These are phyloP conservation scores for Elsinoe arachidis DNA, from an alignment of 2,329 filamentous ascomycete genomes.

Conservation along the genomic window DNA sequence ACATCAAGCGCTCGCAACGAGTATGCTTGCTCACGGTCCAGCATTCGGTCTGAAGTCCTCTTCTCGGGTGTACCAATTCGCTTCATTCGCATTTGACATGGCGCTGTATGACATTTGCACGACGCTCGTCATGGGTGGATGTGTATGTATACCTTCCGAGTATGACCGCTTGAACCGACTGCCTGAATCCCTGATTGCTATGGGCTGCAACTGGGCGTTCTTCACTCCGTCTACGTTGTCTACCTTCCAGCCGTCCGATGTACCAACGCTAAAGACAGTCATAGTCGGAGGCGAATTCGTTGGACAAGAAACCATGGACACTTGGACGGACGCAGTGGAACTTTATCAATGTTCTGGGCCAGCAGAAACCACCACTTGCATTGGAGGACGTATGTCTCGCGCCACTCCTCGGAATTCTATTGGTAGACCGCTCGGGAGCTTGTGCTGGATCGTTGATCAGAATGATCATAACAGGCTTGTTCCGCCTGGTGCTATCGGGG, in stretches of 20 bases:
- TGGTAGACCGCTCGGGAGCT: neutral
- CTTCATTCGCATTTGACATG: slow-evolving; percentile 10
- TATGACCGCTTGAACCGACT: neutral
- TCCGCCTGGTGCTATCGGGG: neutral
- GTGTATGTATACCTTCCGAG: slow-evolving; percentile 9
- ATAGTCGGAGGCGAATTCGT: neutral
- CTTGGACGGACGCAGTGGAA: neutral
- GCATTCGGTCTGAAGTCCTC: neutral
- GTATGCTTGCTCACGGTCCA: slow-evolving; percentile 1
- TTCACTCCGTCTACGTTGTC: neutral
- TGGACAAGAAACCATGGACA: neutral
- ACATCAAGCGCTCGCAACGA: slow-evolving; percentile 7
- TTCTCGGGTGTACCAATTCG: neutral
- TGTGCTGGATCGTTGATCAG: slow-evolving; percentile 7
- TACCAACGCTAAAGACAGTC: neutral
- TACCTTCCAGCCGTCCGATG: neutral
- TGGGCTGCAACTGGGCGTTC: slow-evolving; percentile 3
- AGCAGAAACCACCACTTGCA: slow-evolving; percentile 3
- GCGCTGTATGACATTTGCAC: neutral
- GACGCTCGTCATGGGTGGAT: neutral
- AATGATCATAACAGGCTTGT: neutral
- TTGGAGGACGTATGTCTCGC: neutral
- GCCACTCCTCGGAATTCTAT: neutral
- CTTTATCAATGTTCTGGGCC: slow-evolving; percentile 4
- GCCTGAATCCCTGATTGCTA: neutral